phyloP scores from a whole-genome alignment of 768 basidiomycete species.

The Favolaschia claudopus region DNA sequence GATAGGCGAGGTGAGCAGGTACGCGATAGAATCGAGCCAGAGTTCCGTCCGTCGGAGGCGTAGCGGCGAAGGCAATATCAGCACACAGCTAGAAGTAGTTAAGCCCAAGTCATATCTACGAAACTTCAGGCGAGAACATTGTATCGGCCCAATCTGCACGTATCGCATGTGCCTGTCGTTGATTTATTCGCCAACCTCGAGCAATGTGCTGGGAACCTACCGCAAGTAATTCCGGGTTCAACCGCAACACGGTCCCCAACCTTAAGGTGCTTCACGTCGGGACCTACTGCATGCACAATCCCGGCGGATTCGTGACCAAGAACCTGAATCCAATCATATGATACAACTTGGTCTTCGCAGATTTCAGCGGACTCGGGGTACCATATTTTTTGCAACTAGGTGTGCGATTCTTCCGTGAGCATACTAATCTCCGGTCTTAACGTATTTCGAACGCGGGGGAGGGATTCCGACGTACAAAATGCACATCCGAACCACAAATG shows the following conservation, averaged over 20 bases:
- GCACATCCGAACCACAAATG: slow-evolving; percentile 94
- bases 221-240: slow-evolving; percentile 90
- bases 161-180: slow-evolving; percentile 65
- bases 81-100: slow-evolving; percentile 71
- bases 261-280: slow-evolving; percentile 77
- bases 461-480: no score
- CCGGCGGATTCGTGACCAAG: slow-evolving; percentile 95
- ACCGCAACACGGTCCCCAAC: slow-evolving; percentile 89
- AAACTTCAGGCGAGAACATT: slow-evolving; percentile 63
- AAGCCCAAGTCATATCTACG: background rate
- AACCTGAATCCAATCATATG: slow-evolving; percentile 57
- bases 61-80: slow-evolving; percentile 88
- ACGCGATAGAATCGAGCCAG: slow-evolving; percentile 77
- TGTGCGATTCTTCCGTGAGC: slow-evolving; percentile 82
- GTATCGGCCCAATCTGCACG: slow-evolving; percentile 85
- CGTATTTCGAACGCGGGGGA: no score
- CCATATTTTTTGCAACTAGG: slow-evolving; percentile 83
- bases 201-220: slow-evolving; percentile 39
- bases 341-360: background rate
- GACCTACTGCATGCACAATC: slow-evolving; percentile 72
- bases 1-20: slow-evolving; percentile 85
- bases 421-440: slow-evolving; percentile 80
- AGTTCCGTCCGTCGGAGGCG: slow-evolving; percentile 79
- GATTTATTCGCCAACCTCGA: background rate
- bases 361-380: no score